Conservation (phyloP, 177 flowering plant species). For the Tripterygium wilfordii region DNA sequence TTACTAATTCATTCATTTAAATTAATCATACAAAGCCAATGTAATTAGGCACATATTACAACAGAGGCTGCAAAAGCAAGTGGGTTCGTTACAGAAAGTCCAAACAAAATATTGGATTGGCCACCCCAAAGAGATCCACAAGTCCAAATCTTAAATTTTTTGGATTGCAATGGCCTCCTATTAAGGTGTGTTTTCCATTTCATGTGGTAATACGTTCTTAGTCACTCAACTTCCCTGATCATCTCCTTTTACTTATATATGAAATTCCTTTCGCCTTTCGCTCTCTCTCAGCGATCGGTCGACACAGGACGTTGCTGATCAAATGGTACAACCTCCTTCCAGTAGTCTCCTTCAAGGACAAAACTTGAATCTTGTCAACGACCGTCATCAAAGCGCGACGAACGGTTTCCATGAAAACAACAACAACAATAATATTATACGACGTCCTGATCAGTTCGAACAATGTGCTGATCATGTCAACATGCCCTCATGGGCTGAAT, state of each 20-base stretch:
- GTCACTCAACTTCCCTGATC: too few relatives aligned
- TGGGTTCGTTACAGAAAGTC: constrained; percentile 16
- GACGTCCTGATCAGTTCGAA: constrained; percentile 17
- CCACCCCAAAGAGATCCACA: constrained; percentile 35
- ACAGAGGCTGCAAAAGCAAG: constrained; percentile 14
- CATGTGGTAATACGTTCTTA: neutral
- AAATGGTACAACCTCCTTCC: constrained; percentile 15
- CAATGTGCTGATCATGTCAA: constrained; percentile 26
- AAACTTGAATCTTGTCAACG: constrained; percentile 8
- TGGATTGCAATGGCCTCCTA: constrained; percentile 38
- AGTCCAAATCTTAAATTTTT: constrained; percentile 28
- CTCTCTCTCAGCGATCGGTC: too few relatives aligned
- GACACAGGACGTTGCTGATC: constrained; percentile 13
- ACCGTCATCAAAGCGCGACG: too few relatives aligned
- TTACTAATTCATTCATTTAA: too few relatives aligned
- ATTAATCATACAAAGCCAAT: too few relatives aligned
- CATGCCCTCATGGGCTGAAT: constrained; percentile 28
- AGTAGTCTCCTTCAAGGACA: constrained; percentile 15
- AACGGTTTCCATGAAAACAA: too few relatives aligned
- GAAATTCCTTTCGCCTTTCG: too few relatives aligned
- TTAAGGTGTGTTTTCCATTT: neutral
- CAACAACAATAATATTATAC: constrained; percentile 12
- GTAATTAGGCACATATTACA: constrained; percentile 15
- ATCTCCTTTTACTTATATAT: too few relatives aligned
- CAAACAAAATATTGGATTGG: constrained; percentile 29